Percentiles rank a stretch among this genome's conserved stretches.
These are phyloP conservation scores for Botrytis elliptica DNA, from an alignment of 2,329 filamentous ascomycete species.

Conservation along the genomic window DNA sequence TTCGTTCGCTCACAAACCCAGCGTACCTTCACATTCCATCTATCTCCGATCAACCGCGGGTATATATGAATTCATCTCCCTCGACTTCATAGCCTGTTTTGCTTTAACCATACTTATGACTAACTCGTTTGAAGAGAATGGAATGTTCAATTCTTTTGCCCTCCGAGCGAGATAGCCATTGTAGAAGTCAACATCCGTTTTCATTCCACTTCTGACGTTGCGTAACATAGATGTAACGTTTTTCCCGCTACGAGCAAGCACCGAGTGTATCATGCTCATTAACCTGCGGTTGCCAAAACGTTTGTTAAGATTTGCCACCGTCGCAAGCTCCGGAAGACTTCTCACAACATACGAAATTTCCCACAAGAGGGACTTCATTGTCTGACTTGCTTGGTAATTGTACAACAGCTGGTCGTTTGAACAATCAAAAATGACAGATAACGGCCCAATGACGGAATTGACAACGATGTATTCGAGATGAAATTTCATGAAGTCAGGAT, in stretches of 20 bases:
- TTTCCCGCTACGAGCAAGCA: constrained; percentile 53
- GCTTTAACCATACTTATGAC: constrained; percentile 71
- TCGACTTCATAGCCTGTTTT: constrained; percentile 48
- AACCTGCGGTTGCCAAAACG: constrained; percentile 61
- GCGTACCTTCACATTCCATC: not conserved
- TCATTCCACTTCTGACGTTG: constrained; percentile 58
- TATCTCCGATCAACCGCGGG: constrained; percentile 24
- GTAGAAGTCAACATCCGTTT: constrained; percentile 78
- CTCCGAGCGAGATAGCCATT: constrained; percentile 83
- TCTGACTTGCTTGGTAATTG: constrained; percentile 62
- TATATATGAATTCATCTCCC: constrained; percentile 35
- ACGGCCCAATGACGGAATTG: constrained; percentile 73
- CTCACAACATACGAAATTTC: constrained; percentile 74
- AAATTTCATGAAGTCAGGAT: constrained; percentile 62
- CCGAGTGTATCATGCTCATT: constrained; percentile 56
- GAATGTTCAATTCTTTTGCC: constrained; percentile 70
- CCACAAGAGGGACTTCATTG: constrained; percentile 68
- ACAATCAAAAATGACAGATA: constrained; percentile 77
- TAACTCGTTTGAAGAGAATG: constrained; percentile 70
- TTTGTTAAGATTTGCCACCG: constrained; percentile 52
- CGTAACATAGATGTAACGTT: constrained; percentile 61
- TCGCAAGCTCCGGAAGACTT: constrained; percentile 69
- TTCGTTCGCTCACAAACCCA: not conserved
- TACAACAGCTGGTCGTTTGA: constrained; percentile 69
- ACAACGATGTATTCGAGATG: constrained; percentile 80